These are phyloP conservation scores for Aspergillus pseudoglaucus DNA, from an alignment of 2,329 filamentous ascomycete genomes.

Conservation along the genomic window DNA sequence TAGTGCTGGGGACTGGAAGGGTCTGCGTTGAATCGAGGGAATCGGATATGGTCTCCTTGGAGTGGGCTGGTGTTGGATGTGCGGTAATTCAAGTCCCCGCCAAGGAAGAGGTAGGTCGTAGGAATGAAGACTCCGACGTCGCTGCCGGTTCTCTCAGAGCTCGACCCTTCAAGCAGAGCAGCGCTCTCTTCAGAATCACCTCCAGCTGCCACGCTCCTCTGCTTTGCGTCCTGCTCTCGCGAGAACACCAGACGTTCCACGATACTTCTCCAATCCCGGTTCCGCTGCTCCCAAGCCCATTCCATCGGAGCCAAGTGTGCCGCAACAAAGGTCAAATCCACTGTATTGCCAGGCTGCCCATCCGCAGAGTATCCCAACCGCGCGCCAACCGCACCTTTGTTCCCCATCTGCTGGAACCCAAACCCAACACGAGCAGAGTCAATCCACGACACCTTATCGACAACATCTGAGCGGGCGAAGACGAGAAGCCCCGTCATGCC, in stretches of 20 bases:
- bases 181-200: conserved; percentile 23
- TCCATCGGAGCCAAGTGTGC: conserved; percentile 89
- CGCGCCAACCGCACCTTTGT: conserved; percentile 86
- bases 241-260: conserved; percentile 73
- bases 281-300: conserved; percentile 65
- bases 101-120: conserved; percentile 71
- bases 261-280: conserved; percentile 82
- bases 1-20: conserved; percentile 55
- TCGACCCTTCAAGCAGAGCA: conserved; percentile 24
- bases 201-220: conserved; percentile 29
- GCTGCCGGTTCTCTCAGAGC: conserved; percentile 6
- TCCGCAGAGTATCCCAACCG: conserved; percentile 55
- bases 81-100: conserved; percentile 92
- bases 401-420: conserved; percentile 81
- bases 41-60: conserved; percentile 49
- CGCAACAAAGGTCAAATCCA: conserved; percentile 75
- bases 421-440: conserved; percentile 78
- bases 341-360: conserved; percentile 37
- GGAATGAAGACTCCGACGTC: conserved; percentile 61
- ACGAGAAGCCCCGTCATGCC: conserved; percentile 89
- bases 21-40: conserved; percentile 55
- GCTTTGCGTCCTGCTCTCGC: conserved; percentile 7
- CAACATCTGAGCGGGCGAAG: conserved; percentile 61
- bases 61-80: conserved; percentile 63
- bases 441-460: conserved; percentile 56